Evolutionary conservation across 768 basidiomycete species (phyloP), one percentile per base, ranked within the genome.

Genomic region (Tylopilus sp.): DNA sequence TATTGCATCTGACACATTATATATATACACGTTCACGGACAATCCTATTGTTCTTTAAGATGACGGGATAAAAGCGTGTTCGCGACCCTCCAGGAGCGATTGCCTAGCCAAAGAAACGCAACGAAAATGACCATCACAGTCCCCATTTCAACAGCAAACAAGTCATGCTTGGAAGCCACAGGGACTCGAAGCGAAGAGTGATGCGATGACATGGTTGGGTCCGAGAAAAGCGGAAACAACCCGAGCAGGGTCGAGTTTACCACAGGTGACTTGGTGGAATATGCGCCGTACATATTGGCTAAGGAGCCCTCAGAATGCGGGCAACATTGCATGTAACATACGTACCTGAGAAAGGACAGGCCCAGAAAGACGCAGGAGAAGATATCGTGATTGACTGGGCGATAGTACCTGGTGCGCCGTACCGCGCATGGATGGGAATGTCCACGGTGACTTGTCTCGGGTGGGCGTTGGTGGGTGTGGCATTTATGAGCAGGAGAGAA

Each of bases 401-500:
- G 11, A 47, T 35, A n/a, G n/a, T n/a, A 13, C 47, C 40, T 35
- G 71, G 73, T 40, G 54, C 48, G 22, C 70, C 71, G 52, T 79
- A 79, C 13, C 77, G 73, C 17, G 69, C 69, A 55, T 79, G 77
- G 38, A 79, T 47, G 8, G 77, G 78, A 6, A 79, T 51, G 21
- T 72, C 65, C 21, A 75, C 47, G 0, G 52, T 39, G 18, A 60
- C 40, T 21, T 44, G 53, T 30, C 57, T 45, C 18, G 20, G 18
- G 35, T 13, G 55, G 39, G 50, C 40, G 50, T 33, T 28, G 38
- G 48, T 13, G 3, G 46, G 41, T 6, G 66, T 60, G 4, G 64
- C 62, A 31, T 65, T 61, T 39, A 77, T 22, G 36, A 75, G 64
- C 26, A 75, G 55, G 9, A 74, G 46, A 6, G 59, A 59, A 2